Base-by-base conservation (phyloP, 768 basidiomycete genomes). In the Botryobasidium botryosum region DNA sequence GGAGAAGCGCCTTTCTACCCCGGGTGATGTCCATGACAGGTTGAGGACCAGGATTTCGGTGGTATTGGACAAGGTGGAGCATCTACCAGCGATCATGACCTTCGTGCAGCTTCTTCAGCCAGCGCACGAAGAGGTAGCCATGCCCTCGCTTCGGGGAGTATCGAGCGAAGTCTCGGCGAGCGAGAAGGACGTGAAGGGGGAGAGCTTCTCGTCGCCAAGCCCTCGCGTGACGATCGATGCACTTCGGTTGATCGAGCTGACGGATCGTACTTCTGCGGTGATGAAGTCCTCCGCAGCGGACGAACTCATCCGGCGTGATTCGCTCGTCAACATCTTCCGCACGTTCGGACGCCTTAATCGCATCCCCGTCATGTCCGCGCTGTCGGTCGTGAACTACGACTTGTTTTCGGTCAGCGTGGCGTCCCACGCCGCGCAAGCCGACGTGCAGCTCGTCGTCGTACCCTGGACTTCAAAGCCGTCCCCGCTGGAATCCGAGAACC, bases 221-320 rank as follows among this genome's bases (percentile, higher is more conserved):
- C 38, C 45, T 37, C 6, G 51, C 23, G 47, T 59, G 35, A 61
- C 65, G 7, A 66, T 92, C 27, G 74, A 86, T 51, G 81, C 82
- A 0, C 69, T 96, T 2, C 86, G 91, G 17, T 69, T 97, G 6
- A 74, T 97, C 52, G 90, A 96, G 57, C 65, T 96, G 36, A 83
- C 85, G 1, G 79, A 79, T 29, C 80, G 94, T 47, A 84, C 84
- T 1, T 88, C 85, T 2, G 80, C 82, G 1, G 74, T 92, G 28
- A 72, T 97, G 59, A 79, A 75, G 55, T 83, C 82, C 1, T 74
- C 82, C 42, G 72, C 77, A 1, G 81, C 84, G 17, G 64, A 70
- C 3, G 65, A 90, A 23, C 67, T 83, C 31, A 59, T 38, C 37
- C 67, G 66, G 46, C 74, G 69, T 35, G 87, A 90, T 53, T 70